These are phyloP conservation scores for Typha latifolia DNA, from an alignment of 176 grass and related monocot species.

Conservation along the genomic window DNA sequence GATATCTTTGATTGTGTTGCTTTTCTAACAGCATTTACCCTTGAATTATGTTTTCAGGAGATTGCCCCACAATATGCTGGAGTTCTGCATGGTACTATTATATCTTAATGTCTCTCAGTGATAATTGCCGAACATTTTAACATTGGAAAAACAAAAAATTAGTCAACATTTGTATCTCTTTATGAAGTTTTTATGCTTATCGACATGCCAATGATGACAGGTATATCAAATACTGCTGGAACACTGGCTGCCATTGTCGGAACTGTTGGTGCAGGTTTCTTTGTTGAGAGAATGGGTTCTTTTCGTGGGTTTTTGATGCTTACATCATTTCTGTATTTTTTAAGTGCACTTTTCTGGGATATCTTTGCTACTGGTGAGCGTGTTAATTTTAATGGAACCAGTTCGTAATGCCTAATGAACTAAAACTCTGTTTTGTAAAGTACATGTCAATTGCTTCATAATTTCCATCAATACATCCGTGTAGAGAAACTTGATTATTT, in stretches of 20 bases:
- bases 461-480: too few relatives aligned
- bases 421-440: too few relatives aligned
- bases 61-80: slow-evolving; percentile 88
- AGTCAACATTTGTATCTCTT: too few relatives aligned
- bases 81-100: slow-evolving; percentile 69
- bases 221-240: slow-evolving; percentile 92
- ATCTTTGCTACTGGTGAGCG: slow-evolving; percentile 85
- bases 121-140: too few relatives aligned
- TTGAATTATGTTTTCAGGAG: slow-evolving; percentile 47
- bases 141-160: too few relatives aligned
- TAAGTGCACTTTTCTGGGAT: slow-evolving; percentile 80
- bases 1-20: slow-evolving; percentile 1
- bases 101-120: background rate
- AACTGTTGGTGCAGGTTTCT: slow-evolving; percentile 92
- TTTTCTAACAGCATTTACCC: slow-evolving; percentile 15
- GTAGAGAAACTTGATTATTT: too few relatives aligned
- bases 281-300: slow-evolving; percentile 89
- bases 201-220: slow-evolving; percentile 25
- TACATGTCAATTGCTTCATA: too few relatives aligned
- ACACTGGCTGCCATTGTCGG: slow-evolving; percentile 89
- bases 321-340: slow-evolving; percentile 75
- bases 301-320: slow-evolving; percentile 82
- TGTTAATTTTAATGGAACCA: slow-evolving; percentile 58
- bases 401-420: slow-evolving; percentile 3
- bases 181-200: background rate